phyloP scores from a whole-genome alignment of 306 rosid genomes.

The Vigna radiata region DNA sequence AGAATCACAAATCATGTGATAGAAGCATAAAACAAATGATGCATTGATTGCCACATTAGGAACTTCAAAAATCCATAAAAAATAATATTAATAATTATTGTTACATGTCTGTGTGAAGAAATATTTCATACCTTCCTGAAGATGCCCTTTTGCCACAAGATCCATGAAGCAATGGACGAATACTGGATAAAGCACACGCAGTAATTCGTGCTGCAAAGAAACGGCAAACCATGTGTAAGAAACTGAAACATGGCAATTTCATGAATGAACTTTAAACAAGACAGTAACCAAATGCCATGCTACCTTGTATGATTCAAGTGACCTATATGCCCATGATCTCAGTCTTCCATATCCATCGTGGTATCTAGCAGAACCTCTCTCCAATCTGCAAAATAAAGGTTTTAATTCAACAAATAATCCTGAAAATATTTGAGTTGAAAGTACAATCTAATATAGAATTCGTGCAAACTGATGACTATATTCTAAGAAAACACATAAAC shows the following conservation, averaged over 20 bases:
- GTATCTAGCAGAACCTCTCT: slow-evolving; percentile 63
- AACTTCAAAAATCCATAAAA: neutral
- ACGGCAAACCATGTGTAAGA: slow-evolving; percentile 30
- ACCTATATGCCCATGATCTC: slow-evolving; percentile 74
- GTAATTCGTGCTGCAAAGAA: slow-evolving; percentile 73
- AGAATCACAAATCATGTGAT: slow-evolving; percentile 3
- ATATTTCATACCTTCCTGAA: slow-evolving; percentile 68
- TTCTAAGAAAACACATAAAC: neutral
- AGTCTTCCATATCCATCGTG: slow-evolving; percentile 76
- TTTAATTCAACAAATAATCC: neutral
- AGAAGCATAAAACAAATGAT: slow-evolving; percentile 14
- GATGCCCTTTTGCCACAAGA: slow-evolving; percentile 80
- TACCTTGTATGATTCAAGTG: slow-evolving; percentile 79
- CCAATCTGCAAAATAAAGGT: slow-evolving; percentile 52
- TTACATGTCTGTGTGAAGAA: neutral
- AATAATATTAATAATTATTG: neutral
- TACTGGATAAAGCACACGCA: slow-evolving; percentile 85
- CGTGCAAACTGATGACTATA: neutral
- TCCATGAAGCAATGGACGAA: slow-evolving; percentile 85
- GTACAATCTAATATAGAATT: neutral
- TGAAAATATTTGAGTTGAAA: neutral
- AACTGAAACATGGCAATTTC: neutral
- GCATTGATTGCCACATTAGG: neutral
- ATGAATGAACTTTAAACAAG: slow-evolving; percentile 4
- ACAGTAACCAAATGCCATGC: slow-evolving; percentile 7